Percentiles rank a stretch among this genome's conserved stretches.
Conservation (phyloP, 2,329 filamentous ascomycete genomes). For the Raffaelea deltoideospora region DNA sequence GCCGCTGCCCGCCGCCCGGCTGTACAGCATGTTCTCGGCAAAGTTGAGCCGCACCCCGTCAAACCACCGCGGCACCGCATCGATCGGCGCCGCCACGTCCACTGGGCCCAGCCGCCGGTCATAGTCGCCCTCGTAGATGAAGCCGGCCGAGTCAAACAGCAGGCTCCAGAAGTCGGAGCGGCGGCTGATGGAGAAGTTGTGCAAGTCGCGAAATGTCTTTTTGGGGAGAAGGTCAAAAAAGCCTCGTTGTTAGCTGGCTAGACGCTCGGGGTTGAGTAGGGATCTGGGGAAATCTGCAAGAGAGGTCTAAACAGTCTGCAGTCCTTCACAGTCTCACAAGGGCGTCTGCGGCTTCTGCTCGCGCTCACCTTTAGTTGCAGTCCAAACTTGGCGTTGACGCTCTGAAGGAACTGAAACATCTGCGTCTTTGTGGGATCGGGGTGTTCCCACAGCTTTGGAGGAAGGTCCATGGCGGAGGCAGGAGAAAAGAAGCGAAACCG, state of each 20-base stretch:
- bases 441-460: conserved; percentile 55
- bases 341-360: too few relatives aligned
- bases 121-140: conserved; percentile 49
- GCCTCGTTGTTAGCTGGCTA: neutral
- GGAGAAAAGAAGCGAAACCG: neutral
- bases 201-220: conserved; percentile 53
- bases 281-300: too few relatives aligned
- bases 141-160: conserved; percentile 41
- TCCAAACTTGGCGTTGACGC: conserved; percentile 41
- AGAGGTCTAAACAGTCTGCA: neutral
- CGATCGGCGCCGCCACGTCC: conserved; percentile 55
- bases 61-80: conserved; percentile 64
- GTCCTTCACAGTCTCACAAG: neutral
- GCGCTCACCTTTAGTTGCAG: conserved; percentile 39
- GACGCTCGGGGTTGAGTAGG: neutral
- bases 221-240: neutral
- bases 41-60: conserved; percentile 59
- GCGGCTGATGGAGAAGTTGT: conserved; percentile 50
- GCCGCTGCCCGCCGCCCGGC: conserved; percentile 21
- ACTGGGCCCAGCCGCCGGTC: conserved; percentile 45
- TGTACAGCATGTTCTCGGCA: conserved; percentile 66
- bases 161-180: conserved; percentile 51
- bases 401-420: conserved; percentile 54
- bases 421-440: conserved; percentile 42
- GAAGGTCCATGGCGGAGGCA: conserved; percentile 16